Conservation (phyloP, 148 eudicot species). For the Fallopia convolvulus region DNA sequence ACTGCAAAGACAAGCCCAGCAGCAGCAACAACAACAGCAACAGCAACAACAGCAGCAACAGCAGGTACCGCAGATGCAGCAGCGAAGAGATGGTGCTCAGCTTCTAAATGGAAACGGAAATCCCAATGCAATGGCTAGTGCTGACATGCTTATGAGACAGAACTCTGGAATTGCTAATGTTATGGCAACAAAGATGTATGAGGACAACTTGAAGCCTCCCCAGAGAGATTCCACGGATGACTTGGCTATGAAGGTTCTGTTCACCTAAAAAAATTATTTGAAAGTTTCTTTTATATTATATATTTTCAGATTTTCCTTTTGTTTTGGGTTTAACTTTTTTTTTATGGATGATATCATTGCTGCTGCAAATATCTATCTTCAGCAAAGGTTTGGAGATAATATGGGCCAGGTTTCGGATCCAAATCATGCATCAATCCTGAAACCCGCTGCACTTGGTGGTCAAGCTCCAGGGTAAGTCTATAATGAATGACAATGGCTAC, state of each 20-base stretch:
- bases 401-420: constrained; percentile 53
- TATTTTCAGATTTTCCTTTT: not conserved
- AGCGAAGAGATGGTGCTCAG: constrained; percentile 30
- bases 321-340: not conserved
- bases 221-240: constrained; percentile 65
- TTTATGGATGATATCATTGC: not conserved
- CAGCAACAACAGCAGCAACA: constrained; percentile 21
- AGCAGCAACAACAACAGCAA: constrained; percentile 18
- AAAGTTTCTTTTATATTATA: not conserved
- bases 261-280: not conserved
- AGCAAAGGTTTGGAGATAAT: constrained; percentile 70
- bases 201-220: constrained; percentile 51
- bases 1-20: constrained; percentile 27
- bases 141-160: constrained; percentile 55
- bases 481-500: not conserved
- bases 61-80: constrained; percentile 27
- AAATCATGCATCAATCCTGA: constrained; percentile 55
- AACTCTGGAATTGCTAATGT: constrained; percentile 59
- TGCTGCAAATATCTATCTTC: constrained; percentile 8
- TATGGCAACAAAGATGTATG: constrained; percentile 61
- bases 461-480: constrained; percentile 59
- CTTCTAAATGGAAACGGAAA: constrained; percentile 30
- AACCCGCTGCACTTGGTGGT: constrained; percentile 53
- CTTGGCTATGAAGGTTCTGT: constrained; percentile 47
- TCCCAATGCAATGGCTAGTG: constrained; percentile 21